These are phyloP conservation scores for Astraeus odoratus DNA, from an alignment of 768 basidiomycete genomes.

Conservation along the genomic window DNA sequence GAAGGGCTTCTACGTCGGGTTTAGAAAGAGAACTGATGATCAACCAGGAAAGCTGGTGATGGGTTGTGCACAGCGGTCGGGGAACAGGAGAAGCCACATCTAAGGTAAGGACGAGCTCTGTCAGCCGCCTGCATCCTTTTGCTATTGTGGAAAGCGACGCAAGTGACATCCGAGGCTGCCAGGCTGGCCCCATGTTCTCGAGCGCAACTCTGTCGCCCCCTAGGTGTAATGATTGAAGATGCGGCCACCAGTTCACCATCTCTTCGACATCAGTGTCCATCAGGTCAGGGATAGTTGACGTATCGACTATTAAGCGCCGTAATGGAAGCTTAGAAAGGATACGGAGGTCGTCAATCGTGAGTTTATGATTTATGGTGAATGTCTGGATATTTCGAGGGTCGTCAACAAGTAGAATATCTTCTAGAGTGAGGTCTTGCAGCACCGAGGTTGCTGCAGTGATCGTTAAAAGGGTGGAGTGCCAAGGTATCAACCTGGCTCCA, in stretches of 20 bases:
- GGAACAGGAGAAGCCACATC: conserved; percentile 3
- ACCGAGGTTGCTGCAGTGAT: conserved; percentile 26
- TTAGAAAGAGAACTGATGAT: conserved; percentile 28
- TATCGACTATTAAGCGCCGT: conserved; percentile 32
- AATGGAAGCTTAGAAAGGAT: conserved; percentile 31
- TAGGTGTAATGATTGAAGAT: conserved; percentile 36
- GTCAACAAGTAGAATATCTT: conserved; percentile 24
- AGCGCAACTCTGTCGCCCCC: conserved; percentile 25
- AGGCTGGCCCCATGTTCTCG: conserved; percentile 15
- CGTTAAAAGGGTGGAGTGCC: conserved; percentile 29
- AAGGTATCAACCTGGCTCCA: conserved; percentile 18
- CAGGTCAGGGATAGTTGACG: conserved; percentile 32
- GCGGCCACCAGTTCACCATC: conserved; percentile 40
- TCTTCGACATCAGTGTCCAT: conserved; percentile 33
- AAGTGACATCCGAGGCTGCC: conserved; percentile 15
- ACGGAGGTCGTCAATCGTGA: conserved; percentile 28
- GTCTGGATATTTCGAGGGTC: conserved; percentile 29
- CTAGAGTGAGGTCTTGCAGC: conserved; percentile 34
- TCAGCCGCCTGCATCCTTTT: conserved; percentile 12
- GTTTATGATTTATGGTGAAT: conserved; percentile 7
- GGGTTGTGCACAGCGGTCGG: not conserved
- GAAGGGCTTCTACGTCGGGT: conserved; percentile 23
- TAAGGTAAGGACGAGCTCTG: conserved; percentile 15
- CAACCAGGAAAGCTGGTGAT: conserved; percentile 25
- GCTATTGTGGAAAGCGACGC: conserved; percentile 13